Conservation (phyloP, 371 early-diverging fungal species). For the Smittium culicis region DNA sequence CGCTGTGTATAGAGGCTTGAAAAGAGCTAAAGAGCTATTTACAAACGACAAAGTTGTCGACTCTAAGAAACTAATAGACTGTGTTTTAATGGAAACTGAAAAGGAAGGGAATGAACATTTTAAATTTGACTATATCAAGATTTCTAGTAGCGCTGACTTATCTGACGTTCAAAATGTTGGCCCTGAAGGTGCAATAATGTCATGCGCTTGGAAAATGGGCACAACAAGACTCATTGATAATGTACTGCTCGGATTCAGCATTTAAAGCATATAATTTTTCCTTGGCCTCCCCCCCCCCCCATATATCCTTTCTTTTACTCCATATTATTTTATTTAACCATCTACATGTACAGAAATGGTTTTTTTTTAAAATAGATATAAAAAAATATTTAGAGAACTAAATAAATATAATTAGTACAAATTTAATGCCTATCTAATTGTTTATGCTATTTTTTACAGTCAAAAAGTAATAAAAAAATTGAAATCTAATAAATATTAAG, state of each 20-base stretch:
- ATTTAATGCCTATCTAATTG: too few species aligned
- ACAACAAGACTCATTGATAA: constrained; percentile 91
- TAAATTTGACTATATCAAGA: constrained; percentile 68
- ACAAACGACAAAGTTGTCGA: constrained; percentile 31
- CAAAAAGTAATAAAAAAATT: too few species aligned
- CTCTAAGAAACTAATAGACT: constrained; percentile 37
- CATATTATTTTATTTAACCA: too few species aligned
- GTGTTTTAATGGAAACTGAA: constrained; percentile 31
- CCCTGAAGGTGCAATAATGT: constrained; percentile 58
- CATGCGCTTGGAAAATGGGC: constrained; percentile 78
- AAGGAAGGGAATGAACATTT: constrained; percentile 26
- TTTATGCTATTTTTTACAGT: too few species aligned
- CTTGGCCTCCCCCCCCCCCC: too few species aligned
- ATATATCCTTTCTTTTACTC: too few species aligned
- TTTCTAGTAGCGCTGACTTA: constrained; percentile 58
- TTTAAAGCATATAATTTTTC: too few species aligned
- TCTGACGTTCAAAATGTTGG: constrained; percentile 40
- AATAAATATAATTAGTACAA: too few species aligned
- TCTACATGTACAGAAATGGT: too few species aligned
- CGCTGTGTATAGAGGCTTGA: constrained; percentile 57
- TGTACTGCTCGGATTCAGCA: constrained; percentile 50
- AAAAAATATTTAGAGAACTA: too few species aligned
- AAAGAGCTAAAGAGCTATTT: constrained; percentile 24
- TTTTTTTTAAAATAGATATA: too few species aligned
- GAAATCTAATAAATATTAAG: too few species aligned